A percentile compares a stretch with the other conserved stretches of the same genome.
Conservation (phyloP, 2,329 filamentous ascomycete species). For the Curvularia hawaiiensis region DNA sequence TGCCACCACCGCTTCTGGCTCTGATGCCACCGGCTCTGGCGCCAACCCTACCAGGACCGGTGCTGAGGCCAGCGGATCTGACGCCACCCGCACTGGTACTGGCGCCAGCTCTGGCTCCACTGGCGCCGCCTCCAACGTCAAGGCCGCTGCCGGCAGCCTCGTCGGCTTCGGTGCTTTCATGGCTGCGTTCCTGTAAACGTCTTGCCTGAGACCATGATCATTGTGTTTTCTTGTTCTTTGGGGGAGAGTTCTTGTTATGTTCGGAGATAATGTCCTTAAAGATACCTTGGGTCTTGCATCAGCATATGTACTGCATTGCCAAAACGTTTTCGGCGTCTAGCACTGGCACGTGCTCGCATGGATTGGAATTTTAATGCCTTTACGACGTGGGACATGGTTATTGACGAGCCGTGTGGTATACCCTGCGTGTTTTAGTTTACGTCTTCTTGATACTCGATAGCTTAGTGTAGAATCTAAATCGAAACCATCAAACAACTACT, state of each 20-base stretch:
- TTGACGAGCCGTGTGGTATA: slow-evolving; percentile 4
- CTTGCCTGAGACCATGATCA: not conserved
- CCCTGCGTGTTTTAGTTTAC: slow-evolving; percentile 9
- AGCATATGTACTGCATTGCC: slow-evolving; percentile 19
- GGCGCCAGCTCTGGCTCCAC: slow-evolving; percentile 11
- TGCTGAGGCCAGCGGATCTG: slow-evolving; percentile 14
- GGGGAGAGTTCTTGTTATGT: slow-evolving; percentile 4
- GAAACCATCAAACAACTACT: slow-evolving; percentile 8
- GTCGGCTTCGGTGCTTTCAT: slow-evolving; percentile 45
- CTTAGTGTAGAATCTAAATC: slow-evolving; percentile 15
- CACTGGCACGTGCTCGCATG: slow-evolving; percentile 29
- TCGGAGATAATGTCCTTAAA: slow-evolving; percentile 33
- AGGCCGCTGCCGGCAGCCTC: slow-evolving; percentile 37
- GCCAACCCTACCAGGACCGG: not conserved
- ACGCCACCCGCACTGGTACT: slow-evolving; percentile 17
- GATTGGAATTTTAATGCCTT: slow-evolving; percentile 16
- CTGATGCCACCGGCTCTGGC: slow-evolving; percentile 11
- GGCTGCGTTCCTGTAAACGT: slow-evolving; percentile 45
- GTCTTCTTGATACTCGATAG: slow-evolving; percentile 9
- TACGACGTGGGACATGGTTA: slow-evolving; percentile 10
- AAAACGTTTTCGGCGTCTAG: slow-evolving; percentile 17
- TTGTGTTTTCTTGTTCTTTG: not conserved
- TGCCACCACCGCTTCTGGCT: slow-evolving; percentile 15
- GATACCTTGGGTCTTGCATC: slow-evolving; percentile 40
- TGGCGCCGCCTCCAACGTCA: slow-evolving; percentile 40